Evolutionary conservation across 2,329 filamentous ascomycete genomes (phyloP), one percentile per base, ranked within the genome.

Genomic region (Colletotrichum euphorbiae): DNA sequence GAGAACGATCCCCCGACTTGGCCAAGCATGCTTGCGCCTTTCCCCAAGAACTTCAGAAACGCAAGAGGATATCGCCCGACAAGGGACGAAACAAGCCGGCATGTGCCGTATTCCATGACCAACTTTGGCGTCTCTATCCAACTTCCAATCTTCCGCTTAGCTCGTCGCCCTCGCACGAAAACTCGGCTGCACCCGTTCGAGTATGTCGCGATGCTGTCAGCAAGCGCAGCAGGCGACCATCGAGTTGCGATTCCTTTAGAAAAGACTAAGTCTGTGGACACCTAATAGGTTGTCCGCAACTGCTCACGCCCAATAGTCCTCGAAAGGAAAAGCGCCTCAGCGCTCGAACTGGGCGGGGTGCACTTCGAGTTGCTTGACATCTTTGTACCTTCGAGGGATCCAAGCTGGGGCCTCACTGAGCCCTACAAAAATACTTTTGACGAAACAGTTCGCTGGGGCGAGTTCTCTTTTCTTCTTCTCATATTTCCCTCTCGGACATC

Each of bases 11-110:
- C 67, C 3, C 46, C 46, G 1, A 54, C 33, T 0, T 69, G 67
- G 55, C 38, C 52, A 6, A 69, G 67, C 36, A 62, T 67, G 67
- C 33, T 69, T n/a, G 67, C 67, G 24, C 67, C 67, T 4, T 66
- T 50, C 12, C 67, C 67, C 0, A 33, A 56, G 3, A 67, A 56
- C 21, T 69, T 69, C 12, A 52, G 31, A 5, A 67, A 62, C 19
- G 36, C 62, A 2, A 33, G 42, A 15, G 56, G 21, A 5, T 69
- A 56, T 17, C 61, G 36, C 1, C 61, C 65, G 1, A 51, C 48
- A n/a, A 54, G 56, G 3, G 55, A 67, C n/a, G 50, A 65, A 24
- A 36, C 50, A n/a, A 62, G 36, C 1, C 51, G 62, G 12, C 67
- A 56, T 3, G 36, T 56, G 3, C 67, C 67, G 0, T 69, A 69